These are phyloP conservation scores for Ophiocordyceps polyrhachis-furcata DNA, from an alignment of 2,329 filamentous ascomycete genomes.

Conservation along the genomic window DNA sequence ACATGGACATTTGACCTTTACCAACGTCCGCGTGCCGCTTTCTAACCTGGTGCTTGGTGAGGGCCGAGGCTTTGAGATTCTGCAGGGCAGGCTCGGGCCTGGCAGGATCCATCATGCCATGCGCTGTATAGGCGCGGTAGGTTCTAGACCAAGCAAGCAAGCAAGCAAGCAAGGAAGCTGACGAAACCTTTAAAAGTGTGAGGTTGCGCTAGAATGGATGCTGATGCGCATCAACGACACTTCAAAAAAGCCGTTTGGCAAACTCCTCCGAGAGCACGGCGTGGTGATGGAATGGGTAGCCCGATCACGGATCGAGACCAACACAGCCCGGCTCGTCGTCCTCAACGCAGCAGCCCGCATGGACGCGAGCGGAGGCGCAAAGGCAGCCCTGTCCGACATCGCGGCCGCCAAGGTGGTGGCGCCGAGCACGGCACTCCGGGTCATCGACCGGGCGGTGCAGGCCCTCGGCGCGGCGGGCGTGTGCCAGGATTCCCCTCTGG, in stretches of 20 bases:
- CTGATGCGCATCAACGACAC: slow-evolving; percentile 87
- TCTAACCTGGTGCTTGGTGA: slow-evolving; percentile 79
- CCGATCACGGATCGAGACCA: slow-evolving; percentile 81
- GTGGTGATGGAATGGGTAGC: slow-evolving; percentile 93
- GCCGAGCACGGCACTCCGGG: slow-evolving; percentile 60
- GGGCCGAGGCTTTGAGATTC: slow-evolving; percentile 92
- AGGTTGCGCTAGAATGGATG: slow-evolving; percentile 87
- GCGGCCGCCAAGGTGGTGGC: slow-evolving; percentile 89
- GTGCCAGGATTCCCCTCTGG: slow-evolving; percentile 84
- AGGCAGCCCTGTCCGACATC: slow-evolving; percentile 81
- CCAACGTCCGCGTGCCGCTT: slow-evolving; percentile 73
- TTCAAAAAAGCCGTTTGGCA: slow-evolving; percentile 77
- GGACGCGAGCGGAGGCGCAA: slow-evolving; percentile 65
- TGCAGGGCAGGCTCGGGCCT: slow-evolving; percentile 87
- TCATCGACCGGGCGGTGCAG: slow-evolving; percentile 91
- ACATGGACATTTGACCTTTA: slow-evolving; percentile 81
- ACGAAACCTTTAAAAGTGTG: slow-evolving; percentile 45
- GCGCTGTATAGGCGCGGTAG: slow-evolving; percentile 70
- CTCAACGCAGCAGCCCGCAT: slow-evolving; percentile 93
- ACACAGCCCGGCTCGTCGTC: slow-evolving; percentile 73
- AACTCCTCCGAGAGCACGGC: slow-evolving; percentile 72
- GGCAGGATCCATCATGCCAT: slow-evolving; percentile 97
- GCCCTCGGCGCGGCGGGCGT: slow-evolving; percentile 81
- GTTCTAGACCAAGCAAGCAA: background rate
- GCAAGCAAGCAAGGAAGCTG: background rate